Evolutionary conservation across 2,329 filamentous ascomycete genomes (phyloP), one percentile per base, ranked within the genome.

Genomic region (Aureobasidium sp.): DNA sequence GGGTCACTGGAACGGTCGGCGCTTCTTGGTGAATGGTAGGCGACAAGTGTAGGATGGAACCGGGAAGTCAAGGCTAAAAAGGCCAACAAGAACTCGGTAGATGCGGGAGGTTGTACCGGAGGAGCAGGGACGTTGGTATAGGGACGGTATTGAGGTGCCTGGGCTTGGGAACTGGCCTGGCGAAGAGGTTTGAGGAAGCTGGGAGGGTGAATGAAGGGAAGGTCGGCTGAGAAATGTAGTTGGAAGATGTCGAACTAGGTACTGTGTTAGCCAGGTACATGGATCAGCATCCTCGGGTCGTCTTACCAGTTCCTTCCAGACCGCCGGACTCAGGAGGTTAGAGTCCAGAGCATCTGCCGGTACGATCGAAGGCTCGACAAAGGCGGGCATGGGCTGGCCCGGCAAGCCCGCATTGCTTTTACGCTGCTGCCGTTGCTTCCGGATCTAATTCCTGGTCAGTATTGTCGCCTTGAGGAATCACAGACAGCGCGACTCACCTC

Each of bases 141-240:
- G 22, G 47, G 62, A 3, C 48, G 53, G n/a, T 63, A 55, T 63
- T 60, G 62, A 3, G 39, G 41, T 20, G 52, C 65, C 39, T 64
- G 62, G 8, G 57, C 27, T 44, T 69, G 68, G 59, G 68, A 63
- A 7, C 61, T 68, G 11, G 69, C 65, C 60, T 73, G 70, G 3
- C 71, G 69, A 9, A 81, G 74, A 63, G 80, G 79, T 52, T 77
- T 75, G 60, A 82, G 73, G 66, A 90, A 83, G 0, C 83, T 87
- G 2, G 84, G 81, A 5, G 86, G 77, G 69, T 90, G 87, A 8
- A 91, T 72, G 68, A 91, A 91, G 0, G 87, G 84, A 42, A 91
- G 79, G 69, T 90, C 87, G 1, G 87, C 85, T 0, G 85, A 85
- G 70, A 87, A 90, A 70, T 91, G 87, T 45, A 86, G 78, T 67